phyloP scores from a whole-genome alignment of 192 early-diverging fungal genomes.

The Pilobolus umbonatus region DNA sequence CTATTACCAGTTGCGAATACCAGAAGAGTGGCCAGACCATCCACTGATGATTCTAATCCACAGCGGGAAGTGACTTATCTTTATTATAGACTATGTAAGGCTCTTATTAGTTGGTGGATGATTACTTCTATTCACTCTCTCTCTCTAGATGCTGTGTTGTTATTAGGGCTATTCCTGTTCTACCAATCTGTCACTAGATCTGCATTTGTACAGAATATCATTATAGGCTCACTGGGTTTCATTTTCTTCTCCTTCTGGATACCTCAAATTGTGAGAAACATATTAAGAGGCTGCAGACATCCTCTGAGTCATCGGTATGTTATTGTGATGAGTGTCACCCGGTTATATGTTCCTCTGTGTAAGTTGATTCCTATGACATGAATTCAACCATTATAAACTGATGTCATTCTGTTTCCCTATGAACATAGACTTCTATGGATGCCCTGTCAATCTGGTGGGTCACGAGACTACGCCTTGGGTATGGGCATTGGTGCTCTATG shows the following conservation, averaged over 20 bases:
- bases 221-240: conserved; percentile 40
- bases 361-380: no score
- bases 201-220: conserved; percentile 40
- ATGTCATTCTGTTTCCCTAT: background rate
- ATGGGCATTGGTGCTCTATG: conserved; percentile 52
- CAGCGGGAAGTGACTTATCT: conserved; percentile 42
- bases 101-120: conserved; percentile 5
- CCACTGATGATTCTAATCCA: conserved; percentile 25
- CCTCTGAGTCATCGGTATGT: conserved; percentile 56
- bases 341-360: conserved; percentile 60
- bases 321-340: conserved; percentile 49
- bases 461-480: conserved; percentile 48
- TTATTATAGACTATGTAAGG: conserved; percentile 58
- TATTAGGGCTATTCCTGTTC: conserved; percentile 57
- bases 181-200: conserved; percentile 52
- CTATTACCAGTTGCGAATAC: conserved; percentile 8
- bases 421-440: conserved; percentile 43
- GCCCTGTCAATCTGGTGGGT: conserved; percentile 52
- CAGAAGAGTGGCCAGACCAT: background rate
- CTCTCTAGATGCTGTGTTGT: conserved; percentile 48
- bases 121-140: background rate
- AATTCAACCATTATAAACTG: background rate
- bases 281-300: conserved; percentile 55
- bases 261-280: conserved; percentile 74
- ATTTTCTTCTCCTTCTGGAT: conserved; percentile 70